Conservation (phyloP, 2,329 filamentous ascomycete species). For the Pseudogymnoascus sp. region DNA sequence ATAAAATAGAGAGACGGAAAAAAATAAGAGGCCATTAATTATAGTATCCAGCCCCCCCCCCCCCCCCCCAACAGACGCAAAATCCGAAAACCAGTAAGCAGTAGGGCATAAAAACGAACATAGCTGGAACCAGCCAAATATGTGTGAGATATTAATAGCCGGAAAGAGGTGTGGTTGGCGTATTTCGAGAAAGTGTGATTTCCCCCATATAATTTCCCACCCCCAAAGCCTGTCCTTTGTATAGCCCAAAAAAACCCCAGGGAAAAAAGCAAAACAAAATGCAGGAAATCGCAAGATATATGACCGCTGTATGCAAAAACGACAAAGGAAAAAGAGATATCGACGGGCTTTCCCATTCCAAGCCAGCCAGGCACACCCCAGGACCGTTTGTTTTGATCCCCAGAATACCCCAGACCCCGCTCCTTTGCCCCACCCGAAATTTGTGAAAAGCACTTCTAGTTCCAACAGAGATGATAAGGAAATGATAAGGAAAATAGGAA, state of each 20-base stretch:
- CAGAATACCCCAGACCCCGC: constrained; percentile 13
- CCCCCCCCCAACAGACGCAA: too few relatives aligned
- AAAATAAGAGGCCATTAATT: constrained; percentile 17
- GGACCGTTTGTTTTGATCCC: constrained; percentile 17
- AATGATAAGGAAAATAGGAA: constrained; percentile 26
- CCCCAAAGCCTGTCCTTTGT: constrained; percentile 28
- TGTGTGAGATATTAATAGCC: constrained; percentile 26
- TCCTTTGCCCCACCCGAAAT: too few relatives aligned
- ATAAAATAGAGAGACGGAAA: constrained; percentile 22
- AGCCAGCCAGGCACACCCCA: constrained; percentile 18
- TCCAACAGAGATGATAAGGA: constrained; percentile 17
- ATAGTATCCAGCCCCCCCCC: constrained; percentile 14
- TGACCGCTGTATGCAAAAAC: constrained; percentile 29
- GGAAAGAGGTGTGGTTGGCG: constrained; percentile 10
- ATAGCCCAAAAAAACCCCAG: constrained; percentile 38
- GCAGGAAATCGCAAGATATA: constrained; percentile 10
- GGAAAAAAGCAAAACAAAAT: constrained; percentile 22
- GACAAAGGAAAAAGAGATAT: constrained; percentile 25
- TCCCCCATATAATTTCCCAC: constrained; percentile 31
- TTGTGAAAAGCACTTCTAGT: constrained; percentile 12
- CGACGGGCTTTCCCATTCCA: constrained; percentile 15
- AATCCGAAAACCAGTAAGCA: constrained; percentile 28
- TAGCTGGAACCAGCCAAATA: constrained; percentile 29
- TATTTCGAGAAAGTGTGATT: constrained; percentile 21
- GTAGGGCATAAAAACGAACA: constrained; percentile 28